Conservation (phyloP, 192 early-diverging fungal species). For the Backusella macrospora region DNA sequence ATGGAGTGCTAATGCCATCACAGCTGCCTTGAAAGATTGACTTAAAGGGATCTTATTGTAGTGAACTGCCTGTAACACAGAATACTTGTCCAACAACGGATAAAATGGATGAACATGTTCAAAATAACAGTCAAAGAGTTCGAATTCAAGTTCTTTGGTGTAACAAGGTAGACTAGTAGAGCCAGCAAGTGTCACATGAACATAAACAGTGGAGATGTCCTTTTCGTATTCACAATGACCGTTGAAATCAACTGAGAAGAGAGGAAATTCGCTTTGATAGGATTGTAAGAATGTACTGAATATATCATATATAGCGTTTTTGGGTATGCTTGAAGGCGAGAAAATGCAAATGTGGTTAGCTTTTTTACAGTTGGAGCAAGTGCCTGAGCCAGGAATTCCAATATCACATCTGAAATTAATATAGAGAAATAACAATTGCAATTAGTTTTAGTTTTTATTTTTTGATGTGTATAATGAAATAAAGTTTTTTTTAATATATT, state of each 20-base stretch:
- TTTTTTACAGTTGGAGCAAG: conserved; percentile 25
- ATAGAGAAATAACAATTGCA: not conserved
- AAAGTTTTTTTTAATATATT: not conserved
- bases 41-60: conserved; percentile 1
- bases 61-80: conserved; percentile 4
- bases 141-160: conserved; percentile 8
- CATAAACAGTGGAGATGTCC: not conserved
- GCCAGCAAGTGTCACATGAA: conserved; percentile 6
- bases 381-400: conserved; percentile 28
- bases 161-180: not conserved
- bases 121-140: conserved; percentile 22
- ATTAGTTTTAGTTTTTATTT: not conserved
- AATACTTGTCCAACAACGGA: conserved; percentile 14
- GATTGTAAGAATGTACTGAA: not conserved
- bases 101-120: conserved; percentile 15
- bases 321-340: not conserved
- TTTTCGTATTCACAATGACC: conserved; percentile 19
- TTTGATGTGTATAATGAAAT: not conserved
- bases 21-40: conserved; percentile 2
- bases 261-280: conserved; percentile 5
- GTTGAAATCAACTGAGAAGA: conserved; percentile 12
- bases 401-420: conserved; percentile 26
- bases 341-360: conserved; percentile 19
- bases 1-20: conserved; percentile 6
- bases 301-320: not conserved